Evolutionary conservation across 2,329 filamentous ascomycete genomes (phyloP).

Genomic region (Talaromyces albobiverticillius): DNA sequence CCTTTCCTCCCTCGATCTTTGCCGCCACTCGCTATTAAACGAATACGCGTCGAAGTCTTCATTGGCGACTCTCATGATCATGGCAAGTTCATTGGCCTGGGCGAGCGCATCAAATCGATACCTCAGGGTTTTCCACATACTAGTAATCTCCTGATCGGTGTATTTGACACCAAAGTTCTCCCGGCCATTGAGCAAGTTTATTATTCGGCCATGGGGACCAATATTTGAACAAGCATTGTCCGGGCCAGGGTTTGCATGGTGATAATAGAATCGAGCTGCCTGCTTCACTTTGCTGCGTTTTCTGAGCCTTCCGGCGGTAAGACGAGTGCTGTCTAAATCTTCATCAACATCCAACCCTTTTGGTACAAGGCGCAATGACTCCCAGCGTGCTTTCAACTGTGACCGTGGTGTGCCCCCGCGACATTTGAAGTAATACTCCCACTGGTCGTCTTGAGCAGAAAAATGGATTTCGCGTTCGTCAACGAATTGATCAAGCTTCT

Average conservation of each 20-base stretch:
- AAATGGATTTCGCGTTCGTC: constrained; percentile 16
- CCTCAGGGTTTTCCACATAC: background rate
- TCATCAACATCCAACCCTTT: too few relatives aligned
- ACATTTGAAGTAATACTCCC: constrained; percentile 15
- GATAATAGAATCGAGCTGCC: background rate
- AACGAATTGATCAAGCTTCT: constrained; percentile 11
- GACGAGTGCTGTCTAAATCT: background rate
- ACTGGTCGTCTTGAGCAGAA: constrained; percentile 19
- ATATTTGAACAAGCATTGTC: background rate
- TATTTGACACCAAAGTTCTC: background rate
- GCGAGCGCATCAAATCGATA: background rate
- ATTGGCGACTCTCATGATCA: background rate
- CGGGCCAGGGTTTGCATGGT: background rate
- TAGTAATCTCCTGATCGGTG: background rate
- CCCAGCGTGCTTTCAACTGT: constrained; percentile 18
- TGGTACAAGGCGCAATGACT: background rate
- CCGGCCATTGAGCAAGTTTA: background rate
- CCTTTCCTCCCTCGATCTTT: background rate
- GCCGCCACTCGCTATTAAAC: background rate
- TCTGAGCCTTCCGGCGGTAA: background rate
- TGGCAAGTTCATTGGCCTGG: background rate
- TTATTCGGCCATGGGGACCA: background rate
- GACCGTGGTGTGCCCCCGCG: constrained; percentile 17
- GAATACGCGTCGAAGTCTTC: background rate
- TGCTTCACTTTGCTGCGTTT: background rate